Base-by-base conservation (phyloP, 2,329 filamentous ascomycete species). In the Sarocladiaceae sp. region DNA sequence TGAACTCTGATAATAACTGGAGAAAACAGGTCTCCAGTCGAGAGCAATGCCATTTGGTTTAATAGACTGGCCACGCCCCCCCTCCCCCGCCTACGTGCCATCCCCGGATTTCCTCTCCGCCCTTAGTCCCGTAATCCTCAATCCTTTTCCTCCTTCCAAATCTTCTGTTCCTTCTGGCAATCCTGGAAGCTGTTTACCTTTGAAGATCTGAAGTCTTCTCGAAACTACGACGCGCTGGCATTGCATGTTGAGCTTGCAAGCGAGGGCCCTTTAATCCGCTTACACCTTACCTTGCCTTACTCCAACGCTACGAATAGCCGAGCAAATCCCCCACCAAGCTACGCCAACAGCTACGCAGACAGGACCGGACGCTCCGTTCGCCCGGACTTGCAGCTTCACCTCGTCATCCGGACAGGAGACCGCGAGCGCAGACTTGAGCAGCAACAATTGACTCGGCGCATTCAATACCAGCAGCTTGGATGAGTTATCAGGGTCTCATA, bases 51-150 rank as follows among this genome's bases (percentile, higher is more conserved):
- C 12, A 35, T 18, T 13, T n/a, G 13, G 6, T 12, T 29, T 27
- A 24, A 27, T 41, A 41, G 18, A 18, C 19, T 27, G 37, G 13
- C 37, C 37, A 41, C 37, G 24, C 35, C 35, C 31, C 35, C 26
- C 18, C 20, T 29, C 44, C 31, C 33, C 33, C 43, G 33, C 33
- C 43, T 35, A 24, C 44, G 34, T 40, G 26, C 44, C 27, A 41
- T 34, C 44, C 44, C 44, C 44, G 44, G 44, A 46, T 46, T 46
- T 45, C 33, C 37, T 41, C 37, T 41, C 37, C 37, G 37, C 37
- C 29, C n/a, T 15, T 13, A n/a, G n/a, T n/a, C n/a, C n/a, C n/a
- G n/a, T n/a, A n/a, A n/a, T n/a, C n/a, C n/a, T n/a, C n/a, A n/a
- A n/a, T 41, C 23, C 20, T n/a, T 26, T 26, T 41, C 23, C 27